Conservation (phyloP, 176 grass and related monocot genomes). For the Panicum miliaceum region DNA sequence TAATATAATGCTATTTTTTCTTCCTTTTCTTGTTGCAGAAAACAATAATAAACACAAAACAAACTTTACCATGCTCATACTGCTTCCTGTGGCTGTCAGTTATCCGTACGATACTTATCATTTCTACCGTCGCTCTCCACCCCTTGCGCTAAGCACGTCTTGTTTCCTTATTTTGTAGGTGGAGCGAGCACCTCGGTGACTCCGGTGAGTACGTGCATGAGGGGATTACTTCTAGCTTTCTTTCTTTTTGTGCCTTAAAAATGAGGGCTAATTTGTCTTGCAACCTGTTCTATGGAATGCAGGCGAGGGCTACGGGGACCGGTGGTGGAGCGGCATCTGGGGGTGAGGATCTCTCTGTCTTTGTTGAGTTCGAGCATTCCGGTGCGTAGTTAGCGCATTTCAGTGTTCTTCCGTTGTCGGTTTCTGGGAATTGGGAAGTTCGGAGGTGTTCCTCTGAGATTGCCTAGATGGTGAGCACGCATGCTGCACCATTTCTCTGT, state of each 20-base stretch:
- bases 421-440: not conserved
- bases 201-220: not conserved
- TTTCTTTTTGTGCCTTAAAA: no score
- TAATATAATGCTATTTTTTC: constrained; percentile 15
- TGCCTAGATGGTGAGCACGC: not conserved
- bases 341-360: not conserved
- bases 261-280: not conserved
- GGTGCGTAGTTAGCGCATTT: not conserved
- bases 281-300: constrained; percentile 51
- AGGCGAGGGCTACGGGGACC: not conserved
- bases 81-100: constrained; percentile 46
- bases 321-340: not conserved
- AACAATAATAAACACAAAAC: not conserved
- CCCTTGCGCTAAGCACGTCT: not conserved
- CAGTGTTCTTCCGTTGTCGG: not conserved
- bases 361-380: not conserved
- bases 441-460: not conserved
- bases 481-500: not conserved
- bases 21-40: not conserved
- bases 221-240: not conserved
- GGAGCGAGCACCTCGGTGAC: not conserved
- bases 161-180: constrained; percentile 2
- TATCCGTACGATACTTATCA: no score
- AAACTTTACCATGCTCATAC: constrained; percentile 36
- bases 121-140: not conserved